A percentile compares a stretch with the other conserved stretches of the same genome.
These are phyloP conservation scores for Colletotrichum zoysiae DNA, from an alignment of 2,329 filamentous ascomycete species.

Conservation along the genomic window DNA sequence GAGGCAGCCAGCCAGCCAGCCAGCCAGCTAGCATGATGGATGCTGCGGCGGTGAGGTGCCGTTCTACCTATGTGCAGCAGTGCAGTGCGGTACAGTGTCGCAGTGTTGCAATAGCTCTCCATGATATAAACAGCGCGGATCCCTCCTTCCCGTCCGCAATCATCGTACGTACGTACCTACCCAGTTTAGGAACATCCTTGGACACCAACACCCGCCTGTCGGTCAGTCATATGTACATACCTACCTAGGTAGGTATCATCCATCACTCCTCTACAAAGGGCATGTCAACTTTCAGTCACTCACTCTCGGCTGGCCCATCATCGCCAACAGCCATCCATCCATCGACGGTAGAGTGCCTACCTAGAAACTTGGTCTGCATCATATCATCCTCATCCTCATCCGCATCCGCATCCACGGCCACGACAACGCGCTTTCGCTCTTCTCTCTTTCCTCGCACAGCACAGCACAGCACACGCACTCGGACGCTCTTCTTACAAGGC, in stretches of 20 bases:
- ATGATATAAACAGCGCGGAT: slow-evolving; percentile 38
- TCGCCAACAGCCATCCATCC: slow-evolving; percentile 1
- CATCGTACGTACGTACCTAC: no score
- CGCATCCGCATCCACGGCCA: no score
- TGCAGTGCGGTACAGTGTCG: background rate
- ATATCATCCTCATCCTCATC: no score
- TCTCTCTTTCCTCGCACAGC: background rate
- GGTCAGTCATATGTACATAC: no score
- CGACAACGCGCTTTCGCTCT: background rate
- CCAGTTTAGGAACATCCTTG: slow-evolving; percentile 1
- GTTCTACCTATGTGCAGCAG: background rate
- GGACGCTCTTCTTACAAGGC: background rate
- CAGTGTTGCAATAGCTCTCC: background rate
- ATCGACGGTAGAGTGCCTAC: background rate
- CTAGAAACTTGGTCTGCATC: background rate
- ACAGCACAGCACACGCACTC: no score
- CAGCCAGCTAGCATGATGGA: background rate
- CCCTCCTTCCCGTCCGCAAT: slow-evolving; percentile 11
- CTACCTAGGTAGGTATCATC: slow-evolving; percentile 29
- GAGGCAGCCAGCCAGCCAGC: background rate
- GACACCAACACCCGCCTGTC: background rate
- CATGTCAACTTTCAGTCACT: slow-evolving; percentile 32
- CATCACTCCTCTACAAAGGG: slow-evolving; percentile 21
- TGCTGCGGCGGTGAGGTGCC: background rate
- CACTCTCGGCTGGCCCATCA: background rate